Conservation (phyloP, 1,284 basidiomycete species). For the Trichosporon asahii region DNA sequence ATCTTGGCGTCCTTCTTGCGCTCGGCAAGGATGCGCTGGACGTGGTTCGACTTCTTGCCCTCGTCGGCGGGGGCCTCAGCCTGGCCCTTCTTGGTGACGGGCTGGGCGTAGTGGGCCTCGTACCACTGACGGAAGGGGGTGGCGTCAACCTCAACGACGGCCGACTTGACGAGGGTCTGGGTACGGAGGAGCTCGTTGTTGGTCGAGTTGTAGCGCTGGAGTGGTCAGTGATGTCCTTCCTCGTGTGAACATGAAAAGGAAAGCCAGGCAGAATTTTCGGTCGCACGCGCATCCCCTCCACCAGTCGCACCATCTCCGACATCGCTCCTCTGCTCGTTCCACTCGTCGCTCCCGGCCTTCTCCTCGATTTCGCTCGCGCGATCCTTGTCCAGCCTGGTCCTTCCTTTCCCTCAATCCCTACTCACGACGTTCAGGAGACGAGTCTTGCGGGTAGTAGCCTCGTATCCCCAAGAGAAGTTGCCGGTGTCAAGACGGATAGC, state of each 20-base stretch:
- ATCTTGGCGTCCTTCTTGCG: constrained; percentile 91
- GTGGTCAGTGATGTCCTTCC: constrained; percentile 14
- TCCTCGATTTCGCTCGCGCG: background rate
- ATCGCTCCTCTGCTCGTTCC: background rate
- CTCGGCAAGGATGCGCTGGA: constrained; percentile 76
- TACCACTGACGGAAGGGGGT: constrained; percentile 98
- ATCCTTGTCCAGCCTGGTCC: background rate
- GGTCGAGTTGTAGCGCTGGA: constrained; percentile 89
- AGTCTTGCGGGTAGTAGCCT: constrained; percentile 86
- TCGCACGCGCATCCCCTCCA: background rate
- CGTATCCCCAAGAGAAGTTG: constrained; percentile 96
- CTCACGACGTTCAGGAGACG: constrained; percentile 89
- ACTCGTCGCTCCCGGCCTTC: background rate
- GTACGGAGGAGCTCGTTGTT: constrained; percentile 99
- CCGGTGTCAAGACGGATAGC: constrained; percentile 89
- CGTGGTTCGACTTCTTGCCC: constrained; percentile 83
- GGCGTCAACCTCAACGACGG: constrained; percentile 92
- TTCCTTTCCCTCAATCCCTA: constrained; percentile 34
- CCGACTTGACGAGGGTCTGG: constrained; percentile 92
- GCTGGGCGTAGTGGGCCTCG: constrained; percentile 90
- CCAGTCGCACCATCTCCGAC: background rate
- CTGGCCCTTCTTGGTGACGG: constrained; percentile 70
- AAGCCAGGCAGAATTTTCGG: background rate
- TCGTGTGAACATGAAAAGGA: background rate
- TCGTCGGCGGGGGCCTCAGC: constrained; percentile 55